Base-by-base conservation (phyloP, 805 yeast species). In the Kuraishia cidri region DNA sequence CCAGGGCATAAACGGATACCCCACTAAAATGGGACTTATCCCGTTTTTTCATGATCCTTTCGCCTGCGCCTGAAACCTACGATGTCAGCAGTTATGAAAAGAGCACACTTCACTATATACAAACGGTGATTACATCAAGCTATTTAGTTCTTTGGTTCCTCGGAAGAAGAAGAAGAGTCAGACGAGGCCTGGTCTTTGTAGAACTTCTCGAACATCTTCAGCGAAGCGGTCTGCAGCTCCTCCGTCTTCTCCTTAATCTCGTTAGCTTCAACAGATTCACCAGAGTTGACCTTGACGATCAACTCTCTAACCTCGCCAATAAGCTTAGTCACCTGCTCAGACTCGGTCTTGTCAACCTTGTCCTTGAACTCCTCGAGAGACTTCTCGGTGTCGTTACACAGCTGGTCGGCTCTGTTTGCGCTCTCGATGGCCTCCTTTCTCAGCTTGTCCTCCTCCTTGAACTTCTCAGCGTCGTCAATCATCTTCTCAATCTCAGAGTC, bases 311-410 rank as follows among this genome's bases (percentile, higher is more conserved):
- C 63, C 39, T 72, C 64, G 36, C 67, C 52, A 46, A 81, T 70
- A 53, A 66, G 63, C 50, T 64, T 72, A 60, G 64, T 64, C 29
- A 73, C 65, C 48, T 56, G 60, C 43, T 68, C 64, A 35, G 61
- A 62, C 50, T 71, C 67, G 32, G 60, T 63, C 43, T 62, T 62
- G 52, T 66, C 75, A 33, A 71, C 57, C 50, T 64, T 70, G 46
- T 79, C 86, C 39, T 62, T 73, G 50, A 81, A 86, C 60, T 84
- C 94, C 43, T 65, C 64, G 40, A 92, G 63, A 7, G 95, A 90
- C 58, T 71, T 70, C 58, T 87, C 96, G 32, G 95, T 86, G 57
- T 92, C 98, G 48, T 81, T 79, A 45, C 86, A 74, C 32, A 80
- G 67, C 46, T 80, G 75, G 43, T 81, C 94, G 17, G 86, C 83